Percentiles rank a stretch among this genome's conserved stretches.
phyloP scores from a whole-genome alignment of 345 rosid species.

The Camelina neglecta region DNA sequence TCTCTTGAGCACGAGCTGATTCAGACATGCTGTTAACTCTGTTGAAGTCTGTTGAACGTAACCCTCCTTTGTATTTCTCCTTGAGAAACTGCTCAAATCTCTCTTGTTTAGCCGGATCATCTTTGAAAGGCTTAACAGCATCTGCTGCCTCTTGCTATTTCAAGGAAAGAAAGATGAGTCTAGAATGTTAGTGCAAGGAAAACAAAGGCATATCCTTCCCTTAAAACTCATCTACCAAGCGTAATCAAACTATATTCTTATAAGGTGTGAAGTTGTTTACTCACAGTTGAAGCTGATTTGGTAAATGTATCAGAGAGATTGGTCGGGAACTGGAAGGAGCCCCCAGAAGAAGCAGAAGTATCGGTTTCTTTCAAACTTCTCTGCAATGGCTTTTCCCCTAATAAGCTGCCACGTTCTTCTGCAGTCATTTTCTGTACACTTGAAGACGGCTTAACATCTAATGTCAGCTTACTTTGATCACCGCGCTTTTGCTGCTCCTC shows the following conservation, averaged over 20 bases:
- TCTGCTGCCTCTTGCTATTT: slow-evolving; percentile 64
- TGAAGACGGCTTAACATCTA: slow-evolving; percentile 60
- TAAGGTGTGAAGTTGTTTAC: slow-evolving; percentile 42
- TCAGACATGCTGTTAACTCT: slow-evolving; percentile 76
- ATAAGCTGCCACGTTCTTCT: slow-evolving; percentile 79
- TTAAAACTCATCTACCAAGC: slow-evolving; percentile 21
- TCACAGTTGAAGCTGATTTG: slow-evolving; percentile 69
- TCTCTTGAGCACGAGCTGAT: slow-evolving; percentile 91
- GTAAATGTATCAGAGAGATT: slow-evolving; percentile 90
- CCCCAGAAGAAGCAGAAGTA: slow-evolving; percentile 54
- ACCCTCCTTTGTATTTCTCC: slow-evolving; percentile 92
- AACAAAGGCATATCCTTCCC: slow-evolving; percentile 26
- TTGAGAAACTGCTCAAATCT: slow-evolving; percentile 93
- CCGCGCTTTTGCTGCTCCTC: slow-evolving; percentile 75
- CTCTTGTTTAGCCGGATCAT: slow-evolving; percentile 84
- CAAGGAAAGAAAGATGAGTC: slow-evolving; percentile 21
- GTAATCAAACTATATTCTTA: slow-evolving; percentile 1
- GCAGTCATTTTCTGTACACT: slow-evolving; percentile 74
- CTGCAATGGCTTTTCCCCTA: slow-evolving; percentile 90
- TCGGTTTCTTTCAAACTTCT: slow-evolving; percentile 60
- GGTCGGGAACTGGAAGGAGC: slow-evolving; percentile 58
- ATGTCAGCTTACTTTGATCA: slow-evolving; percentile 55
- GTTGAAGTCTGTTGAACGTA: slow-evolving; percentile 62
- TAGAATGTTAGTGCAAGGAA: slow-evolving; percentile 19
- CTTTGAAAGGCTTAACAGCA: slow-evolving; percentile 79